Conservation (phyloP, 1,139 yeast genomes). For the Taphrina flavorubra region DNA sequence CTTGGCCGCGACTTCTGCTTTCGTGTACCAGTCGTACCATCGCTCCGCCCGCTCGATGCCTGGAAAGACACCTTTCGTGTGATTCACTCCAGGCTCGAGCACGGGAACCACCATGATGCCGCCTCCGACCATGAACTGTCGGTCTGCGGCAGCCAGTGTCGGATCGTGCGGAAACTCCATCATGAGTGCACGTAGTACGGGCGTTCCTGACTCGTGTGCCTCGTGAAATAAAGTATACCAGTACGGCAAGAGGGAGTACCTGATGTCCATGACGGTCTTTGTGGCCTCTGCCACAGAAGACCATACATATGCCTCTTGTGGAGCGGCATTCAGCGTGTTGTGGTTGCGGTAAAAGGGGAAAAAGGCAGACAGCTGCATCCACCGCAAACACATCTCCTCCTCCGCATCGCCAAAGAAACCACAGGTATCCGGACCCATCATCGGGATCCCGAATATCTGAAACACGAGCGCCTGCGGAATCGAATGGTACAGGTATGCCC, state of each 20-base stretch:
- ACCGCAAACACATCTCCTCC: slow-evolving; percentile 75
- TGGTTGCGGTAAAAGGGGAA: slow-evolving; percentile 95
- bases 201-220: slow-evolving; percentile 64
- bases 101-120: slow-evolving; percentile 79
- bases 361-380: slow-evolving; percentile 95
- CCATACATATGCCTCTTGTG: slow-evolving; percentile 89
- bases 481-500: slow-evolving; percentile 81
- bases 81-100: slow-evolving; percentile 59
- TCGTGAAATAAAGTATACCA: slow-evolving; percentile 77
- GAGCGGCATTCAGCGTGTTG: slow-evolving; percentile 86
- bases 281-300: slow-evolving; percentile 65
- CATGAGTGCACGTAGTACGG: slow-evolving; percentile 73
- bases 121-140: slow-evolving; percentile 76
- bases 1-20: slow-evolving; percentile 48
- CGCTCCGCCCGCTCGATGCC: slow-evolving; percentile 55
- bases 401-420: slow-evolving; percentile 92
- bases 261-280: slow-evolving; percentile 68
- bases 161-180: slow-evolving; percentile 64
- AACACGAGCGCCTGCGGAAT: slow-evolving; percentile 85
- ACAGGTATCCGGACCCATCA: slow-evolving; percentile 93
- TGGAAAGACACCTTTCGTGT: slow-evolving; percentile 64
- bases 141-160: slow-evolving; percentile 66
- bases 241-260: slow-evolving; percentile 77
- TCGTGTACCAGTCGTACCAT: slow-evolving; percentile 54
- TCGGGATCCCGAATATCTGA: slow-evolving; percentile 85